phyloP scores from a whole-genome alignment of 805 yeast species.

The Kuraishia molischiana region DNA sequence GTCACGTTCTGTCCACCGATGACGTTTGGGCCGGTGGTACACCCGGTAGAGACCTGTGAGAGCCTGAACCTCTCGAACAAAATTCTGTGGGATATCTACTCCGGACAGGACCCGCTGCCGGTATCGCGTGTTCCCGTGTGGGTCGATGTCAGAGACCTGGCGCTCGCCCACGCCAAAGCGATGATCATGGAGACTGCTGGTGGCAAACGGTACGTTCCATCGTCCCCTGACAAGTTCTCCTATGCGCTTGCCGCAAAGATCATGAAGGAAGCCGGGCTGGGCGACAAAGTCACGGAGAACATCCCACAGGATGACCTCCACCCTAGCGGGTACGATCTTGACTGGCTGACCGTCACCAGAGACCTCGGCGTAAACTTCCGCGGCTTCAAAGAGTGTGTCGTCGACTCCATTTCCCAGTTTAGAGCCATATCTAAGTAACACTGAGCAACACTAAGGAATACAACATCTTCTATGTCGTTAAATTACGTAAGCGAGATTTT shows the following conservation, averaged over 20 bases:
- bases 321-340: constrained; percentile 16
- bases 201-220: constrained; percentile 17
- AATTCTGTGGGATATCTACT: constrained; percentile 20
- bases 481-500: too few species aligned
- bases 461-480: too few species aligned
- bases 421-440: not conserved
- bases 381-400: constrained; percentile 26
- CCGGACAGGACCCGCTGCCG: constrained; percentile 17
- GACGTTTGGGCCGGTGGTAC: constrained; percentile 13
- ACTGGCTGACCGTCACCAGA: constrained; percentile 24
- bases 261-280: constrained; percentile 14
- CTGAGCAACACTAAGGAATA: not conserved
- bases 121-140: constrained; percentile 16
- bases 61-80: constrained; percentile 33
- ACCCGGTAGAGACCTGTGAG: constrained; percentile 11
- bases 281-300: constrained; percentile 10
- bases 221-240: constrained; percentile 20
- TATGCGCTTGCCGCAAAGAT: constrained; percentile 19
- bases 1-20: constrained; percentile 24
- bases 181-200: constrained; percentile 15
- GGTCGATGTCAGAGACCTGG: constrained; percentile 27
- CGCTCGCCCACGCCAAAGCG: constrained; percentile 18
- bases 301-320: constrained; percentile 8
- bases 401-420: constrained; percentile 32
- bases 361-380: constrained; percentile 29